A percentile compares a stretch with the other conserved stretches of the same genome.
phyloP scores from a whole-genome alignment of 129 eudicot species.

The Arctium minus region DNA sequence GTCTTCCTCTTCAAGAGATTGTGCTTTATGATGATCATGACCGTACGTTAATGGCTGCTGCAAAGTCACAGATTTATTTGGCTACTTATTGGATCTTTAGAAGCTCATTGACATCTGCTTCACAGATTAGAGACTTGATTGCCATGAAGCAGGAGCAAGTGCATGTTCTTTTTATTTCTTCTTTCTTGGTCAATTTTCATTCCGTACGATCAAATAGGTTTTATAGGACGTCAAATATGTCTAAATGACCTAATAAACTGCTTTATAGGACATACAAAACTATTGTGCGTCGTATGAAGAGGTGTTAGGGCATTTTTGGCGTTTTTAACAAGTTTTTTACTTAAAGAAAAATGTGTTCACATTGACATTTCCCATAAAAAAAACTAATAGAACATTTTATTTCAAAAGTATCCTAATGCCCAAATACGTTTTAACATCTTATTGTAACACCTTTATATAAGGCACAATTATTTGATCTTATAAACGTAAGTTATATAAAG shows the following conservation, averaged over 20 bases:
- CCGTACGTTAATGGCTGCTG: conserved; percentile 35
- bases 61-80: conserved; percentile 51
- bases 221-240: background rate
- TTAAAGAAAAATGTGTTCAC: background rate
- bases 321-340: background rate
- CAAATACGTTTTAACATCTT: background rate
- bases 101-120: conserved; percentile 60
- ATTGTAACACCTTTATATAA: no score
- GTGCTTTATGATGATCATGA: conserved; percentile 55
- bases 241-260: background rate
- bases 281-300: no score
- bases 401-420: background rate
- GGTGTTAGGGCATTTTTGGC: no score
- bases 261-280: background rate
- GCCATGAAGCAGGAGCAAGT: conserved; percentile 69
- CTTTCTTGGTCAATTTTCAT: background rate
- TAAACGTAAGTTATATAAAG: background rate
- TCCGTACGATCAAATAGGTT: background rate
- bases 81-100: conserved; percentile 75
- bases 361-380: background rate
- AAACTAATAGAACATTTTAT: background rate
- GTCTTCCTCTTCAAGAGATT: conserved; percentile 37
- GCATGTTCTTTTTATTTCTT: conserved; percentile 55
- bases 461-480: no score
- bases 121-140: conserved; percentile 55